phyloP scores from a whole-genome alignment of 495 filamentous ascomycete genomes.

The Talaromyces nanjingensis region DNA sequence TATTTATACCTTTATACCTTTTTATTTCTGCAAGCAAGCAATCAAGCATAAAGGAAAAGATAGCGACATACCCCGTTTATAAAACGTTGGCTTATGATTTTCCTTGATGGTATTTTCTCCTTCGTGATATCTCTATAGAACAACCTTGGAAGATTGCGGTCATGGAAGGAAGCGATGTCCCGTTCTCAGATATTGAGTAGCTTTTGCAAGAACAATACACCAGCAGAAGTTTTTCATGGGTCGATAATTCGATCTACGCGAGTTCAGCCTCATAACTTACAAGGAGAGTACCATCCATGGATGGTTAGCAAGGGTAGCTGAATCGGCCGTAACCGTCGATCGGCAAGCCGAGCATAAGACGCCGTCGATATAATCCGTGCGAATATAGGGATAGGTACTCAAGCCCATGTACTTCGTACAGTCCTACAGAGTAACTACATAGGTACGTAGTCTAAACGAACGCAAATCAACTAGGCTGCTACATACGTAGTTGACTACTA shows the following conservation, averaged over 20 bases:
- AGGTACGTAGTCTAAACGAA: too few species aligned
- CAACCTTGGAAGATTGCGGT: background rate
- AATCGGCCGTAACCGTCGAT: background rate
- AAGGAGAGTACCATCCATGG: too few species aligned
- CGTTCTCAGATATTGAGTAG: too few species aligned
- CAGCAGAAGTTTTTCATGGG: too few species aligned
- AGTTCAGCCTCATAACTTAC: too few species aligned
- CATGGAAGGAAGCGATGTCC: too few species aligned
- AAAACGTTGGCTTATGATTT: background rate
- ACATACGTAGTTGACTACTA: too few species aligned
- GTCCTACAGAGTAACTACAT: too few species aligned
- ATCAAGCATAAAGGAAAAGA: background rate
- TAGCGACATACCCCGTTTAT: background rate
- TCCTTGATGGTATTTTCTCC: background rate
- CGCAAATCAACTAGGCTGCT: too few species aligned
- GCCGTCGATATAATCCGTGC: background rate
- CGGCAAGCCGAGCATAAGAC: background rate
- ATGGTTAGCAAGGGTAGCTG: background rate
- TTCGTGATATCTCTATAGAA: background rate
- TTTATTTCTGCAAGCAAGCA: background rate
- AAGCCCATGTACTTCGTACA: too few species aligned
- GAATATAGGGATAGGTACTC: background rate
- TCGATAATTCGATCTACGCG: too few species aligned
- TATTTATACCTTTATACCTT: background rate
- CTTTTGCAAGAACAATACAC: too few species aligned